Conservation (phyloP, 148 eudicot genomes). For the Persicaria tinctoria region DNA sequence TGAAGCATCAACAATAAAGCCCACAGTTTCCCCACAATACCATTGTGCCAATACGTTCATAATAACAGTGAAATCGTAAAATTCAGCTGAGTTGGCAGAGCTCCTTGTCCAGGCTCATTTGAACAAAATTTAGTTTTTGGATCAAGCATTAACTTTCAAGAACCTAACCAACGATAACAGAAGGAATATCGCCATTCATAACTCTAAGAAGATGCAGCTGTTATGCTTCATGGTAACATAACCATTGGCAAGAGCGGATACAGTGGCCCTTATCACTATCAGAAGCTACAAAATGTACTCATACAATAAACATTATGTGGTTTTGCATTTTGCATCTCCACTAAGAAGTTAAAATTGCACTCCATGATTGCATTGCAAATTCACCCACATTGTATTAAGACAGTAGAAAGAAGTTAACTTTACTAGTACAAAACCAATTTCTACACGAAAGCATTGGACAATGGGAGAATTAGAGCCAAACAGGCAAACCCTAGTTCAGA, state of each 20-base stretch:
- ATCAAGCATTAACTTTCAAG: not conserved
- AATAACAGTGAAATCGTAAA: not conserved
- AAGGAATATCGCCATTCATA: not conserved
- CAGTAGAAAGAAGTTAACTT: not conserved
- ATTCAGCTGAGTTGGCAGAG: not conserved
- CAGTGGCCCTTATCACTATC: not conserved
- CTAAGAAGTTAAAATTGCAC: not conserved
- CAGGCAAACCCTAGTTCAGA: conserved; percentile 4
- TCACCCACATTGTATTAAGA: not conserved
- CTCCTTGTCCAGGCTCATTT: not conserved
- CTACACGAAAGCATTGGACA: not conserved
- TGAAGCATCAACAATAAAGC: not conserved
- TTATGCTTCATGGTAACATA: not conserved
- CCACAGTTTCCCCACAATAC: too few relatives aligned
- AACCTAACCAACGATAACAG: not conserved
- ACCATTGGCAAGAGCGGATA: not conserved
- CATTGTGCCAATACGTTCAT: too few relatives aligned
- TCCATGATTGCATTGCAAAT: not conserved
- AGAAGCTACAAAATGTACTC: not conserved
- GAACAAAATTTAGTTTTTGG: not conserved
- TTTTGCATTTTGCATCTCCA: not conserved
- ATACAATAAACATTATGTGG: not conserved
- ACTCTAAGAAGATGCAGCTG: not conserved
- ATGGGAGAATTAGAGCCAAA: conserved; percentile 1
- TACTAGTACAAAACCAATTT: not conserved